Base-by-base conservation (phyloP, 2,329 filamentous ascomycete genomes). In the Akanthomyces uredinophilus region DNA sequence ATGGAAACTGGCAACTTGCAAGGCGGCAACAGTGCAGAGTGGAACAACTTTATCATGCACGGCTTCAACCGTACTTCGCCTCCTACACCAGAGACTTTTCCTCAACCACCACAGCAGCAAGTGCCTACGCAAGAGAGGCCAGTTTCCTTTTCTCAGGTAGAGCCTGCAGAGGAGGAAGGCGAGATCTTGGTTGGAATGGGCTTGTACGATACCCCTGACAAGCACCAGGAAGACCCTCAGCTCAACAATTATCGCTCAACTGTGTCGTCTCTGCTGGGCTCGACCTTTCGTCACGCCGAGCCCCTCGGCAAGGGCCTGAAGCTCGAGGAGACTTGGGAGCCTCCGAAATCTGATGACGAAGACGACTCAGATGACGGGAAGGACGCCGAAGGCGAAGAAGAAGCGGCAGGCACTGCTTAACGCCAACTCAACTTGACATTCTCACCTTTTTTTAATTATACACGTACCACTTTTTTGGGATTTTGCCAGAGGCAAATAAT, bases 181-280 rank as follows among this genome's bases (percentile, higher is more conserved):
- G 89, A 92, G 69, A 88, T 92, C 64, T 80, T 94, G 1, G 82
- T 92, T n/a, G 90, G 90, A 22, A 88, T 95, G 83, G 91, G 91
- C 0, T 82, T 95, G 0, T 95, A 95, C 72, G 90, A 92, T 68
- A 78, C 84, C 5, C 89, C 89, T 0, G 87, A 87, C 61, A 83
- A 84, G 68, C 68, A 73, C 47, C 74, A 79, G 8, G 74, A 77
- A 22, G 81, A 83, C 61, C 76, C 79, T 35, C 76, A 80, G 56
- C 71, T 83, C 60, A 76, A 85, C 73, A 79, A 83, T 75, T 81
- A 86, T 74, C 72, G 80, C 55, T 80, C 80, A 5, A 82, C 82
- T 29, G 79, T 84, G 62, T 81, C 79, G 41, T 79, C 81, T 29
- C 72, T 90, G 20, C 73, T 87, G 52, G 82, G 82, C 27, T 75